These are phyloP conservation scores for Phoma sp. DNA, from an alignment of 2,329 filamentous ascomycete genomes.

Conservation along the genomic window DNA sequence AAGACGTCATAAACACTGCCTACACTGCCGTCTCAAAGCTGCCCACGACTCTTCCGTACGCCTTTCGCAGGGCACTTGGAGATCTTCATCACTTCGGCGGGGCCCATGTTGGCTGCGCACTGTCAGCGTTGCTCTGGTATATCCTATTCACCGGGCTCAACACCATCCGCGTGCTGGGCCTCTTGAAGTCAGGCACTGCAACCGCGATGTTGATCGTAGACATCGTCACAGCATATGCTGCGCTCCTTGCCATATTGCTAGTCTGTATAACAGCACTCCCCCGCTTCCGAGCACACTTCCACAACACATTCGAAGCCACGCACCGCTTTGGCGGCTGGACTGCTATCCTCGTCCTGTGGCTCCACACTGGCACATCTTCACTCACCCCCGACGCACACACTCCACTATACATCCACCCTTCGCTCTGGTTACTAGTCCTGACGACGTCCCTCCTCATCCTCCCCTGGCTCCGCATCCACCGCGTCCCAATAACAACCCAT, in stretches of 20 bases:
- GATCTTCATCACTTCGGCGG: slow-evolving; percentile 44
- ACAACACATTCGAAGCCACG: slow-evolving; percentile 44
- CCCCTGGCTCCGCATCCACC: slow-evolving; percentile 75
- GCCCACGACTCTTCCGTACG: slow-evolving; percentile 30
- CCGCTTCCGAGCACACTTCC: slow-evolving; percentile 29
- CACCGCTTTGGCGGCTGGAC: slow-evolving; percentile 47
- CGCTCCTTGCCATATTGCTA: slow-evolving; percentile 24
- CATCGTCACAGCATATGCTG: slow-evolving; percentile 21
- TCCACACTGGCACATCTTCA: slow-evolving; percentile 24
- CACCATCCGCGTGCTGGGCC: slow-evolving; percentile 27
- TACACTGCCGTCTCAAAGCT: slow-evolving; percentile 37
- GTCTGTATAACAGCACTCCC: slow-evolving; percentile 38
- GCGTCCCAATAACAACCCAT: slow-evolving; percentile 68
- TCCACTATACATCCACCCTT: slow-evolving; percentile 17
- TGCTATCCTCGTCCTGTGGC: slow-evolving; percentile 36
- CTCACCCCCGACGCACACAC: neutral
- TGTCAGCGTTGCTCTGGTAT: slow-evolving; percentile 51
- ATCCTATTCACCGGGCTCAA: slow-evolving; percentile 47
- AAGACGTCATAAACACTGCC: slow-evolving; percentile 40
- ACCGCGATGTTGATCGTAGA: slow-evolving; percentile 27
- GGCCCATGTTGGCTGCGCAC: slow-evolving; percentile 41
- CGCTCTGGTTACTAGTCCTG: slow-evolving; percentile 70
- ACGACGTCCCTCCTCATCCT: slow-evolving; percentile 71
- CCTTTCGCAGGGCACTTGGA: slow-evolving; percentile 31
- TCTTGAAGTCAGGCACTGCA: slow-evolving; percentile 5